Evolutionary conservation across 257 asterid genomes (phyloP), one percentile per base, ranked within the genome.

Genomic region (Nicotiana sylvestris): DNA sequence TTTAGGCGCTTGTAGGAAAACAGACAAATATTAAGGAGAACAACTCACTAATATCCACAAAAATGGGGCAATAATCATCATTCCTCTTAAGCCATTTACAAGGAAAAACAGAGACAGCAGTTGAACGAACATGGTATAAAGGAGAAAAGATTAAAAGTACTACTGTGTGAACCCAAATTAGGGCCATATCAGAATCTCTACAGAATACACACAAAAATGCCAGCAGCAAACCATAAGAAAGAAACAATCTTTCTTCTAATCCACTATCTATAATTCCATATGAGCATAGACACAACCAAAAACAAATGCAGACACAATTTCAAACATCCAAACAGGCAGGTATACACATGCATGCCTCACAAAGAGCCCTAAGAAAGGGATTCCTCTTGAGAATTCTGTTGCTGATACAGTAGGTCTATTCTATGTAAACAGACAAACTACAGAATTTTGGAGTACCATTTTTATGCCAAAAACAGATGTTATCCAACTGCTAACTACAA

Each of bases 71-170:
- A 21, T 21, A 21, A 21, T 21, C 21, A 21, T 21, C 21, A 21
- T 82, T 6, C 80, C 90, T 32, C 80, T 88, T 18, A 81, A 86
- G 56, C 81, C 21, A 21, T 21, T 21, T 21, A 21, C 21, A 21
- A 21, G 21, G 21, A 21, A 21, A 21, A 21, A 21, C 21, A 21
- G 21, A 21, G 21, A 21, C 21, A 21, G 21, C 21, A 21, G 21
- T 21, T 21, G 21, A 21, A 21, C 21, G 21, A 21, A 21, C 21
- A 21, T 21, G 21, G 21, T 21, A 21, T 86, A 25, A 89, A 87
- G 78, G 95, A 95, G 39, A 83, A 76, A 33, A 87, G 94, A 61
- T 95, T 21, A 21, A 21, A 21, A 21, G 21, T 21, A 21, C 21
- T 21, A 21, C 21, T 21, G 21, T 21, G 21, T 21, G 21, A 21